Base-by-base conservation (phyloP, 352 stramenopile species). In the Pythium sp. region DNA sequence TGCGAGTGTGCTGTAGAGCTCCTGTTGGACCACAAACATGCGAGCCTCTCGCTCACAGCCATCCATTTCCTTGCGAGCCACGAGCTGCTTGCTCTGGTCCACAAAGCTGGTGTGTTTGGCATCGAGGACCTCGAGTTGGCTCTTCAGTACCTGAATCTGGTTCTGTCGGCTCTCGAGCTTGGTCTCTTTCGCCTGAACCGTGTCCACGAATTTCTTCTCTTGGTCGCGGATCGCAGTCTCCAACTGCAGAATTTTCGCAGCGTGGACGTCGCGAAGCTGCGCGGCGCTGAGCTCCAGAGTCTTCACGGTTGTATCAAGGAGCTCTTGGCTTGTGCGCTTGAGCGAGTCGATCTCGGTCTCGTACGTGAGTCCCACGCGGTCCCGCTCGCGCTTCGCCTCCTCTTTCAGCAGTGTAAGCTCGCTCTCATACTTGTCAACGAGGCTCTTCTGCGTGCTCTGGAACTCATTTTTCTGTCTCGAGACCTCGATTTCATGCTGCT, bases 181-280 rank as follows among this genome's bases (percentile, higher is more conserved):
- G 0, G 24, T 22, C 6, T 66, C 56, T 62, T 72, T 77, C n/a
- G 28, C 36, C 9, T 56, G 38, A n/a, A 74, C 67, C 22, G 34
- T 65, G n/a, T 83, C 67, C 24, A 64, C 63, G 2, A 75, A 56
- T 18, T 71, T 65, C 26, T 78, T 77, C 5, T 74, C 81, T 20
- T 77, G 68, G 4, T 92, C 80, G 11, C 80, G 77, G 26, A 86
- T 68, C 3, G 71, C 46, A n/a, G 78, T 80, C 65, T 90, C 80
- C 18, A 90, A 55, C 9, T 57, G 26, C 1, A 90, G 68, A 0
- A 87, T 66, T 26, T 72, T 85, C 1, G 69, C 67, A 7, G 72
- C 61, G 54, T 89, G 80, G 0, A 65, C 60, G 11, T 90, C 81
- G 5, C 83, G 78, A 8, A 91, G 58, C 41, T 87, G 78, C 34